Percentiles rank a stretch among this genome's conserved stretches.
Evolutionary conservation across 768 basidiomycete species (phyloP).

Genomic region (Mycena leptocephala): DNA sequence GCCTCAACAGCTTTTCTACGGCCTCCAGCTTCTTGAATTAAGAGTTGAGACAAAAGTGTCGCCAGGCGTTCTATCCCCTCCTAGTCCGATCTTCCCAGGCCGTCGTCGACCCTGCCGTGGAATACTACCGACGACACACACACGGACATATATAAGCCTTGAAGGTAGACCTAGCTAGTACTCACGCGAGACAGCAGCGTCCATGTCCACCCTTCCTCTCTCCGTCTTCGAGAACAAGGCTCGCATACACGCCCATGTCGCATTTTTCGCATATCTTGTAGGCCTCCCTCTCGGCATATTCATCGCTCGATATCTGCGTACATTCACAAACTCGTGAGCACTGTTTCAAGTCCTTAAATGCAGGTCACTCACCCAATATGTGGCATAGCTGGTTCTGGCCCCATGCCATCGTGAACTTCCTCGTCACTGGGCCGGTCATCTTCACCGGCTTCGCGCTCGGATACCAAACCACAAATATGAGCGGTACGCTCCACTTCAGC

Average conservation of each 20-base stretch:
- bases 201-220: slow-evolving; percentile 2
- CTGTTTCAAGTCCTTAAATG: neutral
- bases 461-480: slow-evolving; percentile 32
- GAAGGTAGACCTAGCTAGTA: too few species aligned
- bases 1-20: neutral
- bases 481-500: slow-evolving; percentile 32
- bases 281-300: slow-evolving; percentile 56
- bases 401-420: slow-evolving; percentile 53
- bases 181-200: neutral
- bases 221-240: slow-evolving; percentile 29
- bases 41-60: neutral
- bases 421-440: slow-evolving; percentile 53
- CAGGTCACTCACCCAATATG: neutral
- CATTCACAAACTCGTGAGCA: slow-evolving; percentile 44
- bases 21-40: neutral
- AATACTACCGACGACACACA: neutral
- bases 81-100: neutral
- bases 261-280: slow-evolving; percentile 53
- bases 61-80: neutral
- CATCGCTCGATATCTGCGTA: slow-evolving; percentile 54
- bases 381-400: slow-evolving; percentile 43
- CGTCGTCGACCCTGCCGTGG: neutral
- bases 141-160: neutral
- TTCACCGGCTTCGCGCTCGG: slow-evolving; percentile 50
- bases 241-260: slow-evolving; percentile 52